Evolutionary conservation across 2,329 filamentous ascomycete species (phyloP).

Genomic region (Fusarium keratoplasticum): DNA sequence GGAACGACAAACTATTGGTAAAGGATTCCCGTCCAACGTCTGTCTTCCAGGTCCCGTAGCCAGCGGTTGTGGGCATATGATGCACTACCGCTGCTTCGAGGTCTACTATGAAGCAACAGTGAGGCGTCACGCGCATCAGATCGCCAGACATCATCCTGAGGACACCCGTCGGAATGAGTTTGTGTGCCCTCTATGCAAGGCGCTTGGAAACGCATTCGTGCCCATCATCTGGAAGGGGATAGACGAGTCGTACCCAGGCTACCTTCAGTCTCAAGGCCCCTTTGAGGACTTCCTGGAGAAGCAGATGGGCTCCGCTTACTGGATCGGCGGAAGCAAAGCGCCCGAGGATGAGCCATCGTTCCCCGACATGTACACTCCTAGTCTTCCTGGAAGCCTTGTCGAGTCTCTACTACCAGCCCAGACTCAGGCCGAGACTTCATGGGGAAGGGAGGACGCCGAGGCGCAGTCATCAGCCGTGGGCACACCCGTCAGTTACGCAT

Average conservation of each 20-base stretch:
- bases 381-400: constrained; percentile 53
- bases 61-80: constrained; percentile 95
- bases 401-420: constrained; percentile 53
- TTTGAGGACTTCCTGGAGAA: constrained; percentile 78
- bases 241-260: constrained; percentile 83
- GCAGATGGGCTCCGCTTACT: constrained; percentile 62
- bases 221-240: constrained; percentile 96
- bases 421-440: constrained; percentile 54
- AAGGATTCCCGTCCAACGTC: constrained; percentile 81
- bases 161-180: constrained; percentile 84
- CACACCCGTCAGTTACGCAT: constrained; percentile 57
- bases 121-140: constrained; percentile 88
- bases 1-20: constrained; percentile 86
- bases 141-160: constrained; percentile 94
- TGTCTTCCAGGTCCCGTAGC: constrained; percentile 82
- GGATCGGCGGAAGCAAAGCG: constrained; percentile 54
- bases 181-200: constrained; percentile 96
- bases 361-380: constrained; percentile 50
- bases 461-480: constrained; percentile 48
- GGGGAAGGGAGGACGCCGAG: constrained; percentile 54
- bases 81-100: constrained; percentile 98
- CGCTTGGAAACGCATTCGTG: constrained; percentile 92
- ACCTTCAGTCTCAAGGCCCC: constrained; percentile 67
- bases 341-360: constrained; percentile 49
- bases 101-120: constrained; percentile 87